Evolutionary conservation across 108 stramenopile species (phyloP).

Genomic region (Fistulifera pelliculosa): DNA sequence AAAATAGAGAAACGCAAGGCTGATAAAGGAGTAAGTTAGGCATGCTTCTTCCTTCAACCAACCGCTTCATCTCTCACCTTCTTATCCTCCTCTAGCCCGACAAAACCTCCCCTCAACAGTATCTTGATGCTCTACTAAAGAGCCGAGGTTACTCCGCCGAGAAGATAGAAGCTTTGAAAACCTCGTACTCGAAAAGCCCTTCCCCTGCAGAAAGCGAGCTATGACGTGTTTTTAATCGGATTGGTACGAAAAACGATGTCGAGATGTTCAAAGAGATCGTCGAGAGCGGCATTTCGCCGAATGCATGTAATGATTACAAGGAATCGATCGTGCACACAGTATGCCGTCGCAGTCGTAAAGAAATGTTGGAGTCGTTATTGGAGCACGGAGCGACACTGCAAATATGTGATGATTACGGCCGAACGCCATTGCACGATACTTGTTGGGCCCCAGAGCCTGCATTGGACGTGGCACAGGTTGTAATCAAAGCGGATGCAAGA

Average conservation of each 20-base stretch:
- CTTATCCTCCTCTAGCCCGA: background rate
- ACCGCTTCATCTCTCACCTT: background rate
- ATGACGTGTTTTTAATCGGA: constrained; percentile 44
- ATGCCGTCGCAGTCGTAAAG: constrained; percentile 41
- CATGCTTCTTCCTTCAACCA: background rate
- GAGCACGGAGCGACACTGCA: constrained; percentile 28
- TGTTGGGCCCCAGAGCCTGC: constrained; percentile 62
- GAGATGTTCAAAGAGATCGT: constrained; percentile 26
- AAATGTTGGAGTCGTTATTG: constrained; percentile 27
- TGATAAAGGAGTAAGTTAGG: background rate
- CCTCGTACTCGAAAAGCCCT: constrained; percentile 50
- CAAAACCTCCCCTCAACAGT: constrained; percentile 29
- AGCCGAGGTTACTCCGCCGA: constrained; percentile 54
- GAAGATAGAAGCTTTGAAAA: constrained; percentile 26
- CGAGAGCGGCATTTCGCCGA: constrained; percentile 40
- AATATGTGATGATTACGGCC: constrained; percentile 67
- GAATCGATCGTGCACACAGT: constrained; percentile 61
- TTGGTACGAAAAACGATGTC: constrained; percentile 51
- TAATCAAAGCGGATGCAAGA: constrained; percentile 27
- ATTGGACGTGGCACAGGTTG: constrained; percentile 41
- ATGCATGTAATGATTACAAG: constrained; percentile 68
- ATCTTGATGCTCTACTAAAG: constrained; percentile 32
- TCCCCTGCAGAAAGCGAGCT: constrained; percentile 50
- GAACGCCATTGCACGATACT: constrained; percentile 78
- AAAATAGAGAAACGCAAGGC: too few relatives aligned